Base-by-base conservation (phyloP, 1,284 basidiomycete genomes). In the Schizophyllum amplum region DNA sequence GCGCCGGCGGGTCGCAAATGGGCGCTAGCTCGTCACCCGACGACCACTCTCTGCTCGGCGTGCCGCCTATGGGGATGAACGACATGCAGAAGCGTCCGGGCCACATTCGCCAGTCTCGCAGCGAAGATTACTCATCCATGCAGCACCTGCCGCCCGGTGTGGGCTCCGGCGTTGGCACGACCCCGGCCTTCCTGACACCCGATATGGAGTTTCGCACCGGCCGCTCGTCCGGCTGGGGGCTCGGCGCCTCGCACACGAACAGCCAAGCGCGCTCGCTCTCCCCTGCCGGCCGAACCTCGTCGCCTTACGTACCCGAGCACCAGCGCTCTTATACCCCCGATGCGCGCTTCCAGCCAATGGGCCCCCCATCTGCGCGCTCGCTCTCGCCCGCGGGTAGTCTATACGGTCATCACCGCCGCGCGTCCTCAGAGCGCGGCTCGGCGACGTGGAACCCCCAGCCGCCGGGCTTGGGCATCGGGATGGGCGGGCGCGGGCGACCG, bases 31-130 rank as follows among this genome's bases (percentile, higher is more conserved):
- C 56, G 17, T 54, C 60, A 64, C 57, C 67, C 65, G 62, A 70
- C 59, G 47, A 66, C 74, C 59, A 67, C 67, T 42, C 68, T 68
- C 23, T 67, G 67, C 23, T 75, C 76, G 23, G 74, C 80, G 57
- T 76, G 33, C 33, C 33, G 13, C 33, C 33, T n/a, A n/a, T n/a
- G n/a, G n/a, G 72, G 67, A 75, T 81, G 70, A 72, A 72, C 65
- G 77, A 82, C 55, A 69, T 81, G 73, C 7, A 69, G 67, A 56
- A 67, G 67, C 15, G 66, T 60, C 51, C 54, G 58, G 47, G 55
- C 53, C 81, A 83, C 58, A 67, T 66, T 53, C 73, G 81, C 15
- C 72, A 72, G 47, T 76, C 78, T 11, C 75, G 81, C 57, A 82
- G 79, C 21, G 82, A 84, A 64, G 81, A 42, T 17, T 42, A 42